Conservation (phyloP, 2,329 filamentous ascomycete species). For the Fusarium albidum region DNA sequence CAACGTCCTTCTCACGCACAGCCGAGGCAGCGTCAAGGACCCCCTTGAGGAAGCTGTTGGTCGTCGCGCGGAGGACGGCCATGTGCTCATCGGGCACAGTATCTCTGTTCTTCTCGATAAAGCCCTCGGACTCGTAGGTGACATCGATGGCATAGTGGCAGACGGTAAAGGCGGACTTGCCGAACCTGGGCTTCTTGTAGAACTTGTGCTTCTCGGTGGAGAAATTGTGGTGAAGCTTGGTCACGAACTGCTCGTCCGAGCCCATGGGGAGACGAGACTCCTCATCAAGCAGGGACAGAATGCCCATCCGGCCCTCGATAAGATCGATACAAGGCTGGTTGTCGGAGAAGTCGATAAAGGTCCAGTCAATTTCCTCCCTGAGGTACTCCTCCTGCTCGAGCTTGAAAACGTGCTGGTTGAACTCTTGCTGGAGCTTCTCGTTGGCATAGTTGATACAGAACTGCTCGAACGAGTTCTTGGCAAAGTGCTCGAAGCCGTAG, state of each 20-base stretch:
- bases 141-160: constrained; percentile 99
- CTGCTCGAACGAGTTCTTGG: constrained; percentile 99
- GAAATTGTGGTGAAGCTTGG: constrained; percentile 94
- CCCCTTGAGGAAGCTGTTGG: constrained; percentile 83
- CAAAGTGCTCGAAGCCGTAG: constrained; percentile 98
- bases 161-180: constrained; percentile 96
- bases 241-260: constrained; percentile 95
- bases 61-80: constrained; percentile 85
- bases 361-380: constrained; percentile 97
- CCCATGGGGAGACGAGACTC: constrained; percentile 97
- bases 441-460: constrained; percentile 99
- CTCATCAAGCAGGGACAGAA: constrained; percentile 91
- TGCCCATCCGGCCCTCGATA: constrained; percentile 95
- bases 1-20: constrained; percentile 88
- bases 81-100: constrained; percentile 98
- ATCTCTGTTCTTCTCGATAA: constrained; percentile 99
- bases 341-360: constrained; percentile 98
- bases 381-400: constrained; percentile 98
- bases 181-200: constrained; percentile 98
- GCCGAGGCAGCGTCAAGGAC: constrained; percentile 86
- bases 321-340: constrained; percentile 99
- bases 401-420: constrained; percentile 99
- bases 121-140: constrained; percentile 98
- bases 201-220: constrained; percentile 90
- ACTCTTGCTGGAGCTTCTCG: constrained; percentile 98